Evolutionary conservation across 2,329 filamentous ascomycete genomes (phyloP).

Genomic region (Aschersonia sp.): DNA sequence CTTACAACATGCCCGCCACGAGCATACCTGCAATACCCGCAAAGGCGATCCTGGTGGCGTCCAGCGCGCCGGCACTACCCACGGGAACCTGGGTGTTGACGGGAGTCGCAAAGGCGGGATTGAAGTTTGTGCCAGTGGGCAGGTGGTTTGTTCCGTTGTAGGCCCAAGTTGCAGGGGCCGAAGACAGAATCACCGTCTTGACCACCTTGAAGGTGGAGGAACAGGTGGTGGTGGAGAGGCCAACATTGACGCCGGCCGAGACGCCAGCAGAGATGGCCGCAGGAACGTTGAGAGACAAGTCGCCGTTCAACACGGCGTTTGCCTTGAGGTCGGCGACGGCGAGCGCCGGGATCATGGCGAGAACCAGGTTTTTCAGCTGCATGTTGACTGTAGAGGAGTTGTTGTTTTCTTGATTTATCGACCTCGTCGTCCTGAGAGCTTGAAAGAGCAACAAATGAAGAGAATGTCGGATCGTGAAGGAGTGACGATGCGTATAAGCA

Average conservation of each 20-base stretch:
- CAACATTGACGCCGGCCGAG: too few relatives aligned
- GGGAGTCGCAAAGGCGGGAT: slow-evolving; percentile 6
- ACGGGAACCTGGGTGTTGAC: slow-evolving; percentile 20
- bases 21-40: slow-evolving; percentile 36
- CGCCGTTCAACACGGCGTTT: slow-evolving; percentile 1
- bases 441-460: background rate
- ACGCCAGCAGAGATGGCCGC: too few relatives aligned
- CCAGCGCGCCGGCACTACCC: slow-evolving; percentile 28
- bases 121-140: slow-evolving; percentile 9
- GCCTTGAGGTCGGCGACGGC: slow-evolving; percentile 27
- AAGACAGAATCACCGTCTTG: slow-evolving; percentile 37
- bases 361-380: slow-evolving; percentile 24
- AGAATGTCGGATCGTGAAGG: slow-evolving; percentile 1
- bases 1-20: slow-evolving; percentile 38
- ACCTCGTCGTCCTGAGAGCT: background rate
- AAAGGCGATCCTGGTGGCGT: slow-evolving; percentile 28
- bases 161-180: slow-evolving; percentile 16
- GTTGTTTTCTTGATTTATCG: background rate
- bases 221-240: slow-evolving; percentile 26
- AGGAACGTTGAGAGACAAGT: slow-evolving; percentile 14
- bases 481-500: slow-evolving; percentile 7
- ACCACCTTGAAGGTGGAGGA: slow-evolving; percentile 37
- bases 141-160: slow-evolving; percentile 20
- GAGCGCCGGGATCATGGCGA: slow-evolving; percentile 38
- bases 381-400: slow-evolving; percentile 1